These are phyloP conservation scores for Botrytis fabae DNA, from an alignment of 2,329 filamentous ascomycete genomes.

Conservation along the genomic window DNA sequence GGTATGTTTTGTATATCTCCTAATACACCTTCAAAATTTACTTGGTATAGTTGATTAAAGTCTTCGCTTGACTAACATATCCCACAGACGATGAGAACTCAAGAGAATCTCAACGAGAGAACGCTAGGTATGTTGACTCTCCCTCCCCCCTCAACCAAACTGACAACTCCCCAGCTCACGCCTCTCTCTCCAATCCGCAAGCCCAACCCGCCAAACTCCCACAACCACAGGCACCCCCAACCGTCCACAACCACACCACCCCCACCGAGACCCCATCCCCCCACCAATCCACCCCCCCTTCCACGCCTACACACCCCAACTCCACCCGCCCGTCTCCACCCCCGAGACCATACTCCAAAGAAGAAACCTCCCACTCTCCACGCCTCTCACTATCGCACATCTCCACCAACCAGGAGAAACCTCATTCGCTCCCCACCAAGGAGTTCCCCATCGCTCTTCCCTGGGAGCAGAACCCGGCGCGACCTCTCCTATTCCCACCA, in stretches of 20 bases:
- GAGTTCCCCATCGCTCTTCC: accelerated
- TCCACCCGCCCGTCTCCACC: background rate
- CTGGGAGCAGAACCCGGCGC: background rate
- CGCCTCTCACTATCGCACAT: background rate
- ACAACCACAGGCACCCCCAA: background rate
- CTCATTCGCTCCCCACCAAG: background rate
- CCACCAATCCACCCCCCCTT: background rate
- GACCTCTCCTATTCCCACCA: background rate
- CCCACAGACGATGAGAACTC: background rate
- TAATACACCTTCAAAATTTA: too few relatives aligned
- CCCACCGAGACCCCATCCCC: background rate
- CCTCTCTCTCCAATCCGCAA: background rate
- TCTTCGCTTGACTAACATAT: background rate
- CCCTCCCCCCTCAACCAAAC: background rate
- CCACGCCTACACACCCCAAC: background rate
- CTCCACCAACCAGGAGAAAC: background rate
- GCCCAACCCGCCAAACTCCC: too few relatives aligned
- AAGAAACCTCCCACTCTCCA: background rate
- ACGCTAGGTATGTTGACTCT: background rate
- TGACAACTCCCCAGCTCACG: background rate
- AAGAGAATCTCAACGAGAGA: background rate
- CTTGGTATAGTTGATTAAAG: background rate
- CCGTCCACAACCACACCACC: background rate
- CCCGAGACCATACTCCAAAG: background rate
- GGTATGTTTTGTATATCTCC: background rate